Base-by-base conservation (phyloP, 345 rosid species). In the Odontarrhena argentea region DNA sequence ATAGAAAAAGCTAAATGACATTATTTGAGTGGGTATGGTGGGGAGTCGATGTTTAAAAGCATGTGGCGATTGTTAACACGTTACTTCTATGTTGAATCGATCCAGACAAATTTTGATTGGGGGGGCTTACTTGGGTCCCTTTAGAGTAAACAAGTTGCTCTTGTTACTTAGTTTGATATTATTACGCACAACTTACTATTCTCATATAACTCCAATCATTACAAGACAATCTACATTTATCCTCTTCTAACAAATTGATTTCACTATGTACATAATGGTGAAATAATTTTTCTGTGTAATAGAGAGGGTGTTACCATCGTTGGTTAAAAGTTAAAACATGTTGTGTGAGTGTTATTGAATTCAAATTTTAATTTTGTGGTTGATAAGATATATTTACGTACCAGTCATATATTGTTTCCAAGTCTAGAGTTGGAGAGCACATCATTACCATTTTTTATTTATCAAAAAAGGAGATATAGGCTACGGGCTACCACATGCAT, bases 21-120 rank as follows among this genome's bases (percentile, higher is more conserved):
- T 55, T 45, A 55, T 54, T 63, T 63, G 18, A 55, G 75, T 55
- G 63, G 75, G 57, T 46, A 55, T 70, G 69, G 75, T 54, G 69
- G 63, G 68, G 35, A 11, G 56, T 62, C 68, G 36, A 61, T 62
- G 63, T 62, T 54, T 24, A 42, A 55, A 35, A 63, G 49, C 57
- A 54, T 46, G 47, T 38, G 57, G 49, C 35, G 69, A 54, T 54
- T 4, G 40, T 63, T 46, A 45, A 30, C 68, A 70, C 43, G 75
- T 63, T 54, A 46, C 69, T 62, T 63, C 14, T 47, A 45, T 63
- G 55, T 10, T 61, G 54, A 35, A 25, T 47, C 18, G 62, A 53
- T 53, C 40, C 22, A 35, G 22, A 18, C 22, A 18, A 34, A 38
- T 24, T 35, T 61, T 51, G 67, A 52, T 60, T 22, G 22, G 8